Evolutionary conservation across 2,329 filamentous ascomycete genomes (phyloP), one percentile per base, ranked within the genome.

Genomic region (Aspergillus carbonarius): DNA sequence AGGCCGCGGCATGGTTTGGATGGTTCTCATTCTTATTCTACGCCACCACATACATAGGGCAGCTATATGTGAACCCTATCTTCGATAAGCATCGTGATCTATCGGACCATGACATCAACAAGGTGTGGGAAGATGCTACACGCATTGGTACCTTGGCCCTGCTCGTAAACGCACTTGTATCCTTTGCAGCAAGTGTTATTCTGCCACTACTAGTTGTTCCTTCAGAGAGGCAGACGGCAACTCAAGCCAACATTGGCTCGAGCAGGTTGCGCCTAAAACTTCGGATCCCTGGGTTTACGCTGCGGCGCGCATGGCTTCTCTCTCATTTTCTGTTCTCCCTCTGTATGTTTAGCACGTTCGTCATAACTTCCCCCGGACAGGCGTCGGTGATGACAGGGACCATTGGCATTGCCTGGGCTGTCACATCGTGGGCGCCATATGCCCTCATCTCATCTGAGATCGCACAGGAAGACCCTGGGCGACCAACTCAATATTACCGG

Each of bases 21-120:
- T 96, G 93, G 85, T 97, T 96, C 69, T 92, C 92, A 1, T 92
- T 96, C 74, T 82, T 97, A 4, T 96, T 96, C 78, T 96, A 96
- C 79, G 92, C 91, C 5, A 96, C 92, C 1, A 95, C 91, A 17
- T 97, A 95, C 74, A 89, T 97, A 66, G 92, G 90, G 61, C 91
- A 96, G 71, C 90, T 97, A 55, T 96, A 96, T 67, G 90, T 91
- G 15, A 88, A 96, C 70, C 91, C 91, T 0, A 89, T 83, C 66
- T 87, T 96, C 52, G 82, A 86, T 63, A 79, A 83, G 52, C 90
- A 96, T 65, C 92, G 91, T 0, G 77, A 93, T 72, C 88, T 96
- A 82, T 84, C 86, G 0, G 83, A 88, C 0, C 82, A 84, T 12
- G 87, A 96, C 68, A 85, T 96, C 58, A 88, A 96, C 68, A 76